Conservation (phyloP, 441 rosid genomes). For the Gossypium davidsonii region DNA sequence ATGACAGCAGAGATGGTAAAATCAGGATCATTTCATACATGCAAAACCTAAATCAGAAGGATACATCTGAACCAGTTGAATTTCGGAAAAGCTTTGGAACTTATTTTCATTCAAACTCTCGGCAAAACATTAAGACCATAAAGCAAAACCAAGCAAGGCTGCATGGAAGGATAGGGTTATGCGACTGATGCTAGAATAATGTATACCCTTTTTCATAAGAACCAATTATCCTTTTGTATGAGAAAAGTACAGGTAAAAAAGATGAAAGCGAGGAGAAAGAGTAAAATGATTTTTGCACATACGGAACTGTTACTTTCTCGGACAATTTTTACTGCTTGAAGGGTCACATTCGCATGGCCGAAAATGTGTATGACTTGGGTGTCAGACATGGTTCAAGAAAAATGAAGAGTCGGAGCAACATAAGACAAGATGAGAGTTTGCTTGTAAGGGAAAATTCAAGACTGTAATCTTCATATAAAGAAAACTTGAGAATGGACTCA, state of each 20-base stretch:
- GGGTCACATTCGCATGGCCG: neutral
- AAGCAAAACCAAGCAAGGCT: neutral
- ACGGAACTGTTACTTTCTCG: neutral
- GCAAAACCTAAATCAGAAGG: slow-evolving; percentile 1
- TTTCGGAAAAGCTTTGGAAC: neutral
- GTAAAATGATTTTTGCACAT: neutral
- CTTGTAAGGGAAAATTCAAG: neutral
- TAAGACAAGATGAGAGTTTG: neutral
- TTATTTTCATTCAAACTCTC: neutral
- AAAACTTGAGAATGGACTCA: neutral
- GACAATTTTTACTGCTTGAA: too few species aligned
- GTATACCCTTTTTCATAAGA: neutral
- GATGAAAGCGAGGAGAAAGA: neutral
- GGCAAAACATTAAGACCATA: neutral
- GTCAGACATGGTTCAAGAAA: neutral
- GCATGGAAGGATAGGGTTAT: neutral
- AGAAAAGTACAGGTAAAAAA: neutral
- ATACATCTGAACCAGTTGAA: neutral
- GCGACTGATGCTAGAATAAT: neutral
- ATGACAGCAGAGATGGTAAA: slow-evolving; percentile 14
- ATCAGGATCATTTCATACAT: neutral
- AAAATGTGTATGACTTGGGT: neutral
- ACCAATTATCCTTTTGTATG: neutral
- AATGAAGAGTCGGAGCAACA: neutral
- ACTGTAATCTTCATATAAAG: neutral